phyloP scores from a whole-genome alignment of 257 asterid genomes.

The Knoxia roxburghii region DNA sequence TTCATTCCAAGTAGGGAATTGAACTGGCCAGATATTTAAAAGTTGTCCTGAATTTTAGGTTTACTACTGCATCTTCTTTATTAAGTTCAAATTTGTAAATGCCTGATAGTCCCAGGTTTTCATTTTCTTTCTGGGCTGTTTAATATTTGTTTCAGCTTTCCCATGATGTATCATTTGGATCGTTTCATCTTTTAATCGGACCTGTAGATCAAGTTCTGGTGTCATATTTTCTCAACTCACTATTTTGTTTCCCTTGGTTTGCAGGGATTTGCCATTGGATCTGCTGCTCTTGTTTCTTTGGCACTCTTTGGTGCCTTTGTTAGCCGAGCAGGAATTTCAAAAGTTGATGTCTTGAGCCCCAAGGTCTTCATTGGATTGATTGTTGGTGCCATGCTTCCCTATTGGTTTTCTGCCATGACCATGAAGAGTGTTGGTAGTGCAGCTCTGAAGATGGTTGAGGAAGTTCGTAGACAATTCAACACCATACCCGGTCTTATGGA shows the following conservation, averaged over 20 bases:
- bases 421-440: constrained; percentile 96
- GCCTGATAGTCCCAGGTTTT: background rate
- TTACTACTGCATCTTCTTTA: background rate
- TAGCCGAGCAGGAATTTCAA: constrained; percentile 67
- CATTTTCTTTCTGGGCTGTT: too few species aligned
- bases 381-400: constrained; percentile 92
- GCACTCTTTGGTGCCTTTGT: constrained; percentile 94
- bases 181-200: background rate
- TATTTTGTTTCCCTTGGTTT: background rate
- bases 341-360: constrained; percentile 76
- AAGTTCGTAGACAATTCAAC: constrained; percentile 80
- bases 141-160: background rate
- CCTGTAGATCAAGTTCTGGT: too few species aligned
- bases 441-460: constrained; percentile 90
- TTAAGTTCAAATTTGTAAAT: background rate
- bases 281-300: constrained; percentile 82
- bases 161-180: background rate
- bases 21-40: background rate
- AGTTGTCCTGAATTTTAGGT: background rate
- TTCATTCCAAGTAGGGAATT: background rate
- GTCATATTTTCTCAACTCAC: background rate
- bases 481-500: constrained; percentile 83
- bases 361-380: constrained; percentile 78
- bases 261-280: constrained; percentile 91
- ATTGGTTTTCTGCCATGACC: constrained; percentile 96